Base-by-base conservation (phyloP, 2,329 filamentous ascomycete genomes). In the Xylariomycetidae sp. region DNA sequence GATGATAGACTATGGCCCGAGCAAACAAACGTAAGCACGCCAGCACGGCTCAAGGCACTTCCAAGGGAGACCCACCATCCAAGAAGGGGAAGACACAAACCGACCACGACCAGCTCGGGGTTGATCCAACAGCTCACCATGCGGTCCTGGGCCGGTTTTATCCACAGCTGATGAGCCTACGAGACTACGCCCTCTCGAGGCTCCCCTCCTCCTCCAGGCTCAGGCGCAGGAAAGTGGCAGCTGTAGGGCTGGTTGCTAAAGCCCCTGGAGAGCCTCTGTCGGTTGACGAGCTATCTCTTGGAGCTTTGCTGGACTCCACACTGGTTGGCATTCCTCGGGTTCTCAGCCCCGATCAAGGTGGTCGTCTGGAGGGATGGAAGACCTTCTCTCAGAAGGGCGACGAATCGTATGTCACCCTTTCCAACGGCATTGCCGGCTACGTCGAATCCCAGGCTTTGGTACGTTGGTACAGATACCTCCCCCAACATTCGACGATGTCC, bases 91-190 rank as follows among this genome's bases (percentile, higher is more conserved):
- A 24, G 16, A 35, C 26, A 23, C 15, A 34, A 14, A 27, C 28
- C 19, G 18, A 37, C 20, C 25, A 18, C 19, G 32, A 24, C 27
- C 25, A 33, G 23, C 17, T 22, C 19, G 19, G 29, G 10, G 23
- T 24, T 4, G 25, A 28, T n/a, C 13, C 31, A 23, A 37, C 32
- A 59, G 29, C 61, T 48, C 47, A 54, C 26, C 79, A 86, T 52
- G 74, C 76, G 34, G 70, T 92, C 20, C 67, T 94, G 36, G 68
- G 68, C 28, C 71, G 73, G 40, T 84, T 81, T 60, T 94, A 88
- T 59, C 60, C 70, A 6, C 60, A 69, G 29, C 71, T 88, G 10
- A 57, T 76, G 35, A 79, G 79, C 0, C 64, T 95, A 37, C 78
- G 86, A 48, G 68, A 82, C 37, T 85, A 86, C 61, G 63, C 89